Base-by-base conservation (phyloP, 148 eudicot genomes). In the Chenopodium formosanum region DNA sequence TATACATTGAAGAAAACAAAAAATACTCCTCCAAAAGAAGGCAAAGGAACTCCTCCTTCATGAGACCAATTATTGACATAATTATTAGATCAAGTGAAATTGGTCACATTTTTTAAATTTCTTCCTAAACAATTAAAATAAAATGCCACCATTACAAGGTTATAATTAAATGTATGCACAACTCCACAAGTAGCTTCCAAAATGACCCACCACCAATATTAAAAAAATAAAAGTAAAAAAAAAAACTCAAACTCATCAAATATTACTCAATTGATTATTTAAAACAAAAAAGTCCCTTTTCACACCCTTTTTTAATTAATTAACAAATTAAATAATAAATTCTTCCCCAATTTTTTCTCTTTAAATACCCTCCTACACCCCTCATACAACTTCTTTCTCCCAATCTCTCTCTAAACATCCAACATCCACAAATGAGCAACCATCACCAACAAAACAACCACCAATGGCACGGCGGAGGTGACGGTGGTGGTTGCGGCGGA, bases 131-230 rank as follows among this genome's bases (percentile, higher is more conserved):
- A 77, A 77, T 71, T 67, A 11, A 62, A 62, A 22, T 53, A 3
- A 17, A 58, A 14, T 37, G 44, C 44, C 44, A 40, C 44, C 44
- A 56, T 17, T 56, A 70, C 68, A 81, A 68, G 67, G 12, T 52
- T 47, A 44, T 40, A 44, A 50, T 52, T 52, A 53, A 53, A 53
- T 14, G 16, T 10, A 78, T n/a, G 47, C 44, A 73, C 67, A 37
- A 64, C 62, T 50, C 75, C 72, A 75, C 79, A 83, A 79, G 74
- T 83, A 79, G 81, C 69, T 74, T 70, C 64, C 77, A 79, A 84
- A 79, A 63, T 82, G 86, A 87, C 86, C 87, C 88, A 86, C 85
- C 86, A 87, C 87, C 86, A 82, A 87, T 74, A 37, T 68, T 65
- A 10, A 48, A 47, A 47, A 47, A 48, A 48, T 0, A 11, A 48